Conservation (phyloP, 306 rosid species). For the Quercus bicolor region DNA sequence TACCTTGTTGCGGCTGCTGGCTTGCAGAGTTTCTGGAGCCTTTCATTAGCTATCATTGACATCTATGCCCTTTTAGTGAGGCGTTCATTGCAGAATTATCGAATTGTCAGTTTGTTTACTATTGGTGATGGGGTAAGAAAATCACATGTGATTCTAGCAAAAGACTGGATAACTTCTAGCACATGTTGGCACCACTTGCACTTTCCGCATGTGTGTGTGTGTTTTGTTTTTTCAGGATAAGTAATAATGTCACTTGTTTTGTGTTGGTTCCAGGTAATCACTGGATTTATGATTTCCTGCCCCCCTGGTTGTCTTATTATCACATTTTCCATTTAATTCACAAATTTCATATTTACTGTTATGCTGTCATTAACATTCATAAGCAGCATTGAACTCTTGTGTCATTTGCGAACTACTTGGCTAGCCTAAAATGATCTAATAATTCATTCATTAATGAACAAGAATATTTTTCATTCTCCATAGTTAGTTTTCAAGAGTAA, state of each 20-base stretch:
- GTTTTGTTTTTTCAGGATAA: too few species aligned
- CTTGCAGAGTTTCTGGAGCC: constrained; percentile 74
- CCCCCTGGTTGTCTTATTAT: background rate
- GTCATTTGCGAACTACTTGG: background rate
- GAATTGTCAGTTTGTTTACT: constrained; percentile 58
- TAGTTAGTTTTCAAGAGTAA: background rate
- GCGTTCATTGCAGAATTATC: constrained; percentile 68
- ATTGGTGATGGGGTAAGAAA: constrained; percentile 91
- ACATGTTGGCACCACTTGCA: constrained; percentile 5
- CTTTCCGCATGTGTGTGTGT: too few species aligned
- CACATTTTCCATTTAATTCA: background rate
- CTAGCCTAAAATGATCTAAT: background rate
- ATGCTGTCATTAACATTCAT: background rate
- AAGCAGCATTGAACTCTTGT: constrained; percentile 4
- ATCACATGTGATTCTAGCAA: background rate
- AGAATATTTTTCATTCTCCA: background rate
- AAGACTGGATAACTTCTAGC: constrained; percentile 1
- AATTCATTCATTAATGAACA: background rate
- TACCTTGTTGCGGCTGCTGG: constrained; percentile 85
- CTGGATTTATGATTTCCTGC: constrained; percentile 7
- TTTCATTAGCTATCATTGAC: constrained; percentile 65
- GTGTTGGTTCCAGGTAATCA: background rate
- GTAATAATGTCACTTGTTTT: background rate
- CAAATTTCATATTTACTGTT: background rate
- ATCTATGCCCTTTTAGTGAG: constrained; percentile 73